phyloP scores from a whole-genome alignment of 495 filamentous ascomycete species.

The Neurospora cerealis region DNA sequence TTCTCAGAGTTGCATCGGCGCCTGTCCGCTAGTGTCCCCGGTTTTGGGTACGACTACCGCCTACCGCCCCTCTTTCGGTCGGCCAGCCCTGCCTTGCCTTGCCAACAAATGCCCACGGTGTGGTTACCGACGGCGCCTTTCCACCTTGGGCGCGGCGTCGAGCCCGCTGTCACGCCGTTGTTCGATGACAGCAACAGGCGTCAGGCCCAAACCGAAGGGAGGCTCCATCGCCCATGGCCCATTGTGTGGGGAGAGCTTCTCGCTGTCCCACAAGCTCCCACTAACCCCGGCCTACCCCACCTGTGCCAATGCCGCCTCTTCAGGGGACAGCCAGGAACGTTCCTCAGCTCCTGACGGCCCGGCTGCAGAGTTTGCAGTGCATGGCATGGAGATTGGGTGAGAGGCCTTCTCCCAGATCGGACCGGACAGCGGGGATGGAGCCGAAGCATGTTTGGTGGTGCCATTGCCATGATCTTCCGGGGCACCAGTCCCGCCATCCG shows the following conservation, averaged over 20 bases:
- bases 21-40: background rate
- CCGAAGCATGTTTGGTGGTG: background rate
- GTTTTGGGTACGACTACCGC: background rate
- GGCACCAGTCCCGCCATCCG: background rate
- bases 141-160: background rate
- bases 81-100: background rate
- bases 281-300: background rate
- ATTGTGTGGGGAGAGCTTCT: background rate
- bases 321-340: background rate
- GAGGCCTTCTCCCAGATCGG: background rate
- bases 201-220: background rate
- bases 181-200: background rate
- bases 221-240: background rate
- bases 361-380: background rate
- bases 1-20: background rate
- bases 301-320: background rate
- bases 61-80: background rate
- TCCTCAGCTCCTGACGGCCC: background rate
- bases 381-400: background rate
- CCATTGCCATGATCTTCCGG: background rate
- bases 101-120: background rate
- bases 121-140: background rate
- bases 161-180: background rate
- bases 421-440: background rate
- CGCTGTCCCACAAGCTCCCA: background rate